Base-by-base conservation (phyloP, 768 basidiomycete species). In the Lactarius indigo region DNA sequence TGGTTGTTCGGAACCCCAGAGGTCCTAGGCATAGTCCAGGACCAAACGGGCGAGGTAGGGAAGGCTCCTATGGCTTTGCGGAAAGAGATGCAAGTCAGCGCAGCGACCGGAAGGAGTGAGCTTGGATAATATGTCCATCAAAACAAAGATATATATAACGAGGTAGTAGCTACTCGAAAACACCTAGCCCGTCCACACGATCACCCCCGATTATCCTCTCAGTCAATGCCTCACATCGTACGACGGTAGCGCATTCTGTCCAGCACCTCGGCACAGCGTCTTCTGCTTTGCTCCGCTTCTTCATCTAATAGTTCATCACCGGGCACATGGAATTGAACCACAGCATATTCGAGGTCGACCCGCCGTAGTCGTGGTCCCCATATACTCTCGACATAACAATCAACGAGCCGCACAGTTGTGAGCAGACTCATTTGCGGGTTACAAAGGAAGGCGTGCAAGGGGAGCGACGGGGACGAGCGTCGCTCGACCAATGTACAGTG, bases 161-260 rank as follows among this genome's bases (percentile, higher is more conserved):
- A 33, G 50, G 47, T 56, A 31, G 28, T 59, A 15, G 47, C 42
- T 56, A 69, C 67, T 70, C 68, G 26, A 70, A 39, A 41, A 31
- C 33, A 55, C 57, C 61, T 47, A 56, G 37, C 8, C 74, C 75
- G 58, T 77, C 78, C 5, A 76, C 80, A 23, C 80, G 79, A 72
- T 86, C 83, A 3, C 85, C 84, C 23, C 85, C 85, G 67, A 80
- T 80, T 63, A 84, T 80, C 37, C 84, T 76, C 71, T 84, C 85
- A 0, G 80, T 84, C 74, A 76, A 77, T 50, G 79, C 84, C 74
- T 84, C 80, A 72, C 84, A 87, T 28, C 76, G 72, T 15, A 84
- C 79, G 23, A 82, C 57, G n/a, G 70, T 70, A n/a, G 54, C 78
- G 76, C 54, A 85, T 76, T 20, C 76, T 74, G 65, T 75, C 76